Evolutionary conservation across 2,329 filamentous ascomycete species (phyloP), one percentile per base, ranked within the genome.

Genomic region (Ceratocystis harringtonii): DNA sequence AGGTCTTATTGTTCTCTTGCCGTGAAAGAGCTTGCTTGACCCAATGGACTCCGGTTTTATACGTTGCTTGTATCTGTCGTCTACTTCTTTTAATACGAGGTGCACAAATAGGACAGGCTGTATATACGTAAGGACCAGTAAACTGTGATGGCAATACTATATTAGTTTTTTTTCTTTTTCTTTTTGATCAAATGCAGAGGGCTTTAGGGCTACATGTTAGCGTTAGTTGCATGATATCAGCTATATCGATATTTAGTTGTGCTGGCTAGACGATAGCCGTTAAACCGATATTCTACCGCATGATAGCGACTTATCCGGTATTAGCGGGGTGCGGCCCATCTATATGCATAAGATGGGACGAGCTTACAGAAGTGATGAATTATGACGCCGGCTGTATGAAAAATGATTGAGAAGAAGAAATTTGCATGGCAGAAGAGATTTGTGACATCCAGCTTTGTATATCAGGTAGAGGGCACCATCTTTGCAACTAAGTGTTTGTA

Each of bases 161-260:
- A 62, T 52, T 22, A 0, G 1, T 52, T 52, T 52, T 52, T 52
- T 52, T 48, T 44, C 41, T 44, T 48, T 48, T 52, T 50, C 17
- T 52, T 52, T 64, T 67, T 66, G 45, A 48, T 62, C 44, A 57
- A 67, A 61, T 62, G 44, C 45, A 58, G 65, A 64, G 48, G 63
- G 44, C 45, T 45, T 67, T 67, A 67, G 66, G 66, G 66, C 62
- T 67, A 62, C 17, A 17, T 19, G 17, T 17, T 15, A 25, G 25
- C 61, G 61, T n/a, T 66, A 66, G 19, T 48, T 60, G 61, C 61
- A 63, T 28, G 52, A 44, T n/a, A 25, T 28, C 50, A 19, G 19
- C 25, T 66, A 63, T 19, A n/a, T n/a, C 25, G 19, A 66, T 66
- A 50, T 32, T 17, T 5, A 36, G 30, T 25, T 44, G 32, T 15